Percentiles rank a stretch among this genome's conserved stretches.
phyloP scores from a whole-genome alignment of 257 asterid genomes.

The Solanum bulbocastanum region DNA sequence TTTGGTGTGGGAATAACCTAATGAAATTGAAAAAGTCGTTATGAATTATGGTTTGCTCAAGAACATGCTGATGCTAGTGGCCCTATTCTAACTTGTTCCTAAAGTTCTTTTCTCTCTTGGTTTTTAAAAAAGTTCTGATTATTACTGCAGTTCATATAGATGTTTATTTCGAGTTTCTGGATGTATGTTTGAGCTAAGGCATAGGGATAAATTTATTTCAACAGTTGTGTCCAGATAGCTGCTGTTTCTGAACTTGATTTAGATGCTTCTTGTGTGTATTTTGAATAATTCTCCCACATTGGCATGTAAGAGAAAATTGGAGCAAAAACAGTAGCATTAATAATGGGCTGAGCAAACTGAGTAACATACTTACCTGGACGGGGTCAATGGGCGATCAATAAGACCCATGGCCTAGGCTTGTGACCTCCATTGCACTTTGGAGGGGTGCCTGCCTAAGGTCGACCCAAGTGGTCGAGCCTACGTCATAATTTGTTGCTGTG shows the following conservation, averaged over 20 bases:
- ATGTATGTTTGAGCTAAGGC: not conserved
- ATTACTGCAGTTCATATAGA: too few species aligned
- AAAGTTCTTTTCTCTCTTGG: too few species aligned
- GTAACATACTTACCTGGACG: conserved; percentile 23
- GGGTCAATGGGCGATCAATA: conserved; percentile 13
- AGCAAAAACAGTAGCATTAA: not conserved
- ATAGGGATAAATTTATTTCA: not conserved
- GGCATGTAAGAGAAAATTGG: not conserved
- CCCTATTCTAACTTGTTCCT: too few species aligned
- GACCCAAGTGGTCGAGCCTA: not conserved
- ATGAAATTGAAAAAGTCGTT: too few species aligned
- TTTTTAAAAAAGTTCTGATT: too few species aligned
- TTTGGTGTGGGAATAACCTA: not conserved
- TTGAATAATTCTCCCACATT: not conserved
- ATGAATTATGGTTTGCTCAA: not conserved
- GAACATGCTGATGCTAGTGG: too few species aligned
- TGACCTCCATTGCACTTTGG: conserved; percentile 20
- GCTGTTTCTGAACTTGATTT: not conserved
- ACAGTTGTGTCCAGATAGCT: not conserved
- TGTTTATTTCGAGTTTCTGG: too few species aligned
- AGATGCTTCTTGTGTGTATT: not conserved
- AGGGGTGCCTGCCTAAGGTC: conserved; percentile 14
- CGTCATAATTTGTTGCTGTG: not conserved
- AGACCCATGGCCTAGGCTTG: conserved; percentile 29
- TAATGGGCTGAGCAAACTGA: not conserved